These are phyloP conservation scores for Colletotrichum musae DNA, from an alignment of 2,329 filamentous ascomycete genomes.

Conservation along the genomic window DNA sequence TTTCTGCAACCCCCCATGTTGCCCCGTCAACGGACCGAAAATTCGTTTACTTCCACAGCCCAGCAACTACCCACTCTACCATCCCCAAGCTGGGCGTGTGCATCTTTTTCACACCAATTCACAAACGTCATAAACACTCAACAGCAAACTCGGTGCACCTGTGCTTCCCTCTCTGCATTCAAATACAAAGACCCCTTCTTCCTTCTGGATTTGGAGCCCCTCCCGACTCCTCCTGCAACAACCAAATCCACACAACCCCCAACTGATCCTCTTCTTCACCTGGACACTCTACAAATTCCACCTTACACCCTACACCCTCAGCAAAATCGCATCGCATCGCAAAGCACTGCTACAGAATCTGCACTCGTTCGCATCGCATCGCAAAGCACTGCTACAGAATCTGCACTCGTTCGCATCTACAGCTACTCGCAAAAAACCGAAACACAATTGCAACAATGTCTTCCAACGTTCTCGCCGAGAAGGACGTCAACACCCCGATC, in stretches of 20 bases:
- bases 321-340: slow-evolving; percentile 15
- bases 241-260: slow-evolving; percentile 27
- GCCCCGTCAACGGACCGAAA: slow-evolving; percentile 40
- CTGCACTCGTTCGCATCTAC: not conserved
- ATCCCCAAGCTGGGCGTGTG: slow-evolving; percentile 8
- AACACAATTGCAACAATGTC: slow-evolving; percentile 61
- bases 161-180: slow-evolving; percentile 9
- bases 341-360: not conserved
- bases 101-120: slow-evolving; percentile 41
- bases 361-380: not conserved
- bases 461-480: slow-evolving; percentile 72
- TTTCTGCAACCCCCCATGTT: slow-evolving; percentile 31
- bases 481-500: slow-evolving; percentile 75
- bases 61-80: slow-evolving; percentile 36
- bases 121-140: slow-evolving; percentile 41
- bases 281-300: slow-evolving; percentile 3
- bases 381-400: not conserved
- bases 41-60: slow-evolving; percentile 41
- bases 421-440: not conserved
- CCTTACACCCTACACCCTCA: slow-evolving; percentile 2
- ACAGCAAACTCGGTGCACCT: slow-evolving; percentile 27
- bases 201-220: slow-evolving; percentile 23
- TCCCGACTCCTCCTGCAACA: slow-evolving; percentile 9
- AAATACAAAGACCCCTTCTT: slow-evolving; percentile 40
- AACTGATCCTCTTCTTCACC: slow-evolving; percentile 9